Percentiles rank a stretch among this genome's conserved stretches.
These are phyloP conservation scores for Taiwanofungus camphoratus DNA, from an alignment of 1,284 basidiomycete genomes.

Conservation along the genomic window DNA sequence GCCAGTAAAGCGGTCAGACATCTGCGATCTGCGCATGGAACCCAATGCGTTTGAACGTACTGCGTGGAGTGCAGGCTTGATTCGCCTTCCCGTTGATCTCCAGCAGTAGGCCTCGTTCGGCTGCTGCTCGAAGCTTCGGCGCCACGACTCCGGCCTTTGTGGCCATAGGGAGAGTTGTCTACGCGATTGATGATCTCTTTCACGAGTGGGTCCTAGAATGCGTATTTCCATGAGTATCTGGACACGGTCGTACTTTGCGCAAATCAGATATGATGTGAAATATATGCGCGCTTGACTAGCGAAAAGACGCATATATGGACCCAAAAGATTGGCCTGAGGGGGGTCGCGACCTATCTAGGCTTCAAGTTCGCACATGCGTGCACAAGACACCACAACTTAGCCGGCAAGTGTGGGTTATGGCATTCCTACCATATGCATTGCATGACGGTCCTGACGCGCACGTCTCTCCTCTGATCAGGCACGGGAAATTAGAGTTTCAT, in stretches of 20 bases:
- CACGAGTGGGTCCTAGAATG: constrained; percentile 58
- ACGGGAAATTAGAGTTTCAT: too few species aligned
- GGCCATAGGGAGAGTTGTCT: constrained; percentile 70
- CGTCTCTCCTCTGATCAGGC: too few species aligned
- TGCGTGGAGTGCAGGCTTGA: constrained; percentile 48
- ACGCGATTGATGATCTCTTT: constrained; percentile 72
- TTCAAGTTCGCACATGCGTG: too few species aligned
- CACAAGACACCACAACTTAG: too few species aligned
- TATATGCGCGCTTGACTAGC: too few species aligned
- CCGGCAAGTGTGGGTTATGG: too few species aligned
- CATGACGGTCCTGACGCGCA: too few species aligned
- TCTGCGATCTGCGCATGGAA: constrained; percentile 1
- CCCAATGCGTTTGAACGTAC: constrained; percentile 32
- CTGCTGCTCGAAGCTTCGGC: constrained; percentile 20
- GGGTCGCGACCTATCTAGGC: too few species aligned
- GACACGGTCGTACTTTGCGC: background rate
- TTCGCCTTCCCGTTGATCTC: constrained; percentile 26
- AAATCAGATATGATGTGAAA: too few species aligned
- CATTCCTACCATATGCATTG: too few species aligned
- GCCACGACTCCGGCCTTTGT: constrained; percentile 50
- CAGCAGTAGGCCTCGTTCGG: constrained; percentile 18
- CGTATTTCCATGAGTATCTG: constrained; percentile 6
- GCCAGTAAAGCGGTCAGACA: constrained; percentile 4
- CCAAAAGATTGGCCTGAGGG: too few species aligned
- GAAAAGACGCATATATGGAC: too few species aligned